phyloP scores from a whole-genome alignment of 2,329 filamentous ascomycete genomes.

The Aspergillus fischeri region DNA sequence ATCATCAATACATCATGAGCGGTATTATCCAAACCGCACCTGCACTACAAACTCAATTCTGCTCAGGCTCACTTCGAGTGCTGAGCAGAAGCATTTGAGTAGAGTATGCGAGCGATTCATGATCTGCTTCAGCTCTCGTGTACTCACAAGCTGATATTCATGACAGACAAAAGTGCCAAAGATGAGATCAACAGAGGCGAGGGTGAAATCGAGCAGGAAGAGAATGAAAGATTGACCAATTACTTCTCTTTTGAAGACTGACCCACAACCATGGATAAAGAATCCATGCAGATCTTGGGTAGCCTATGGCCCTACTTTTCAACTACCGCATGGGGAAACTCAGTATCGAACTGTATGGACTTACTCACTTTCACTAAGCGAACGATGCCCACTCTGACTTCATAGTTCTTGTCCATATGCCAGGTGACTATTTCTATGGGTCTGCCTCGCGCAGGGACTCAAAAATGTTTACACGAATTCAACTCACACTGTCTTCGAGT shows the following conservation, averaged over 20 bases:
- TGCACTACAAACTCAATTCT: neutral
- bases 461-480: neutral
- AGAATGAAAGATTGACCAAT: neutral
- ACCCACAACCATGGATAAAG: neutral
- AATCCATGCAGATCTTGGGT: neutral
- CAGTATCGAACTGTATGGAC: neutral
- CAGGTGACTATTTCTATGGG: neutral
- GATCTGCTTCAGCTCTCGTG: neutral
- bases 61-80: neutral
- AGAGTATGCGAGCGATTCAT: neutral
- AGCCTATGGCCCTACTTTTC: neutral
- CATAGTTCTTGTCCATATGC: neutral
- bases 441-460: neutral
- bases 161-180: neutral
- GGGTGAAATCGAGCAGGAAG: neutral
- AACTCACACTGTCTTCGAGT: neutral
- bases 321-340: neutral
- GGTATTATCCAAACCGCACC: neutral
- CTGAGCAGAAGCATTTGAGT: neutral
- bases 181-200: neutral
- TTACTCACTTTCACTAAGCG: neutral
- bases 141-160: neutral
- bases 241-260: neutral
- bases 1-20: neutral
- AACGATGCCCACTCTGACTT: neutral